Evolutionary conservation across 208 protist species (phyloP).

Genomic region (Trypanosoma platydactyli): DNA sequence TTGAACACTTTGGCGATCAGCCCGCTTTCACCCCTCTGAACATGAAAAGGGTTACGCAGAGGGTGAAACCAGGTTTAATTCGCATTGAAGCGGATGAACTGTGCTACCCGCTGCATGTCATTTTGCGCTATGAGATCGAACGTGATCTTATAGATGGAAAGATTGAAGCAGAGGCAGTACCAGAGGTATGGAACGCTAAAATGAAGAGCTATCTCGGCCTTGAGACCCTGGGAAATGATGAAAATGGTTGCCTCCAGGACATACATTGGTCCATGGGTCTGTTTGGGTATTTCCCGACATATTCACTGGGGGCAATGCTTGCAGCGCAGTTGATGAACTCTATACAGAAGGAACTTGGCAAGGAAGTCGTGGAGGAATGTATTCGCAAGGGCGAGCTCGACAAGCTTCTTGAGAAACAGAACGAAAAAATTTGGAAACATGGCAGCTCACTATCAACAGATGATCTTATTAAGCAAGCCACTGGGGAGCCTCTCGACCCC

Average conservation of each 20-base stretch:
- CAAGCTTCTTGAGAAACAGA: slow-evolving; percentile 29
- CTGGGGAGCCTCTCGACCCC: slow-evolving; percentile 79
- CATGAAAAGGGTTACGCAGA: slow-evolving; percentile 45
- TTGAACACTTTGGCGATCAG: slow-evolving; percentile 51
- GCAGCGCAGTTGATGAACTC: slow-evolving; percentile 79
- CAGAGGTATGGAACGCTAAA: slow-evolving; percentile 80
- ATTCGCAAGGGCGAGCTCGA: slow-evolving; percentile 58
- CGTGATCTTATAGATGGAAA: slow-evolving; percentile 77
- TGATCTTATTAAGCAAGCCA: slow-evolving; percentile 70
- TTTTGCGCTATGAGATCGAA: slow-evolving; percentile 91
- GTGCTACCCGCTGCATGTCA: slow-evolving; percentile 90
- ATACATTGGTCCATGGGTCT: slow-evolving; percentile 81
- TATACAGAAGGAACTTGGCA: slow-evolving; percentile 56
- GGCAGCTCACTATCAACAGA: slow-evolving; percentile 58
- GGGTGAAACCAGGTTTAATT: slow-evolving; percentile 72
- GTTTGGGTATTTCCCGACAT: slow-evolving; percentile 91
- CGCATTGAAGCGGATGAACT: slow-evolving; percentile 89
- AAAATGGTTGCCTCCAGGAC: slow-evolving; percentile 85
- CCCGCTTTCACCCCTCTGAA: slow-evolving; percentile 56
- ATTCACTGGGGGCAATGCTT: slow-evolving; percentile 81
- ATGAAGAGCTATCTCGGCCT: slow-evolving; percentile 87
- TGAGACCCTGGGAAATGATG: slow-evolving; percentile 68
- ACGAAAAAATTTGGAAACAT: slow-evolving; percentile 34
- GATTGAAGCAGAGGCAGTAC: slow-evolving; percentile 77
- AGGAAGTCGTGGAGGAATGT: slow-evolving; percentile 39